Evolutionary conservation across 176 grass and related monocot genomes (phyloP), one percentile per base, ranked within the genome.

Genomic region (Phoenix roebelenii): DNA sequence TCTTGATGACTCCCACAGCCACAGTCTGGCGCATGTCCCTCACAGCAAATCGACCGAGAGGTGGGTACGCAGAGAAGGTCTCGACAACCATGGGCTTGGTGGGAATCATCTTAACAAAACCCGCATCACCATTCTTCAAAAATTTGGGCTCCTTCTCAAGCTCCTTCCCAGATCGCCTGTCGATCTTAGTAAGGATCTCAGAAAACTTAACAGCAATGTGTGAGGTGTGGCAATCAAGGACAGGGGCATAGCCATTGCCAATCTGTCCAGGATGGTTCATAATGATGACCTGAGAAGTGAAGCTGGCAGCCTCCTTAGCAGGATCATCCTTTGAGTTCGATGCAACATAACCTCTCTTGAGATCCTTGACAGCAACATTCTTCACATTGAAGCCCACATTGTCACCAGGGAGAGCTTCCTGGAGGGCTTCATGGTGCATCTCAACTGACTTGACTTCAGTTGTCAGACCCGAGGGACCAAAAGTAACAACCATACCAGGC

Each of bases 391-490:
- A 95, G 0, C 85, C 89, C 0, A 95, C 89, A 4, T 85, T 85
- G 79, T 95, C 89, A 75, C 89, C 85, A 0, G 89, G 89, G 32
- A 83, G 57, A 4, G 85, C 89, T 65, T 95, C 90, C 55, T 57
- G 80, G 22, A 89, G 79, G 54, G 90, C 71, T 83, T 95, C 90
- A 0, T 95, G 90, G 77, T 95, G 90, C 90, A 95, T 89, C 79
- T 95, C 85, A 32, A 95, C 90, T 10, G 90, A 95, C 76, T 95
- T 95, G 0, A 89, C 82, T 76, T 95, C 90, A 68, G 85, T 95
- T 0, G 85, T 95, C 63, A 86, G 71, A 16, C 85, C 90, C 1
- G 55, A 76, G 16, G 90, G 90, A 23, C 79, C 85, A 49, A 95
- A 95, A 54, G 90, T 95, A 0, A 89, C 90, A 25, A 95, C 62